phyloP scores from a whole-genome alignment of 306 rosid genomes.

The Psophocarpus tetragonolobus region DNA sequence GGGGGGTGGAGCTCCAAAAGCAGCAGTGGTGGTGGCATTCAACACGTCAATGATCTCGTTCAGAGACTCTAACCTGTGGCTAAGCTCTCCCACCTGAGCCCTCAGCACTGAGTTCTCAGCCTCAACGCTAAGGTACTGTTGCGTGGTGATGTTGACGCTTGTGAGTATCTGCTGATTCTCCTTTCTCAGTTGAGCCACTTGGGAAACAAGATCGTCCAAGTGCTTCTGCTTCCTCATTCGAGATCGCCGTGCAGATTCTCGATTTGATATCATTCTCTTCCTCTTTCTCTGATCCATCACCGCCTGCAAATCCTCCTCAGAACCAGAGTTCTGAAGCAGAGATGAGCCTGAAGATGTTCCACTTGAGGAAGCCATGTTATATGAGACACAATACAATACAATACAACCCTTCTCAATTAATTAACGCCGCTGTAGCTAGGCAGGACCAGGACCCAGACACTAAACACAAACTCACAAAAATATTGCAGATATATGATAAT shows the following conservation, averaged over 20 bases:
- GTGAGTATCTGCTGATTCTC: conserved; percentile 76
- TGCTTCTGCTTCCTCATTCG: conserved; percentile 96
- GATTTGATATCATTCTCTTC: conserved; percentile 93
- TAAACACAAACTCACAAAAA: conserved; percentile 20
- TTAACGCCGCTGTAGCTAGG: too few species aligned
- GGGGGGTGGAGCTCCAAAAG: conserved; percentile 16
- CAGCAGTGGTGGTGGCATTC: conserved; percentile 44
- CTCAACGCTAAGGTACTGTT: conserved; percentile 62
- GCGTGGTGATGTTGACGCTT: conserved; percentile 57
- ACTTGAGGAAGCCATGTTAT: conserved; percentile 77
- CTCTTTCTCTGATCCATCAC: conserved; percentile 84
- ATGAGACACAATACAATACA: neutral
- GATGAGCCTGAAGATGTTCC: conserved; percentile 78
- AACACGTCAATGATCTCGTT: conserved; percentile 56
- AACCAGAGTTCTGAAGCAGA: conserved; percentile 63
- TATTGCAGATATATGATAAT: conserved; percentile 22
- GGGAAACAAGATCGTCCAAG: conserved; percentile 75
- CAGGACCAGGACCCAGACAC: conserved; percentile 71
- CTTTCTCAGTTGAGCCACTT: conserved; percentile 57
- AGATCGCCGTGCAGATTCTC: conserved; percentile 88
- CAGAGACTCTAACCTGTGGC: conserved; percentile 64
- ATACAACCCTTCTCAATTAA: neutral
- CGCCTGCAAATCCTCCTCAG: conserved; percentile 61
- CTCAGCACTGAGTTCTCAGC: conserved; percentile 77
- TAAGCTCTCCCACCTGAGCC: conserved; percentile 72